These are phyloP conservation scores for Shiraia bambusicola DNA, from an alignment of 2,329 filamentous ascomycete species.

Conservation along the genomic window DNA sequence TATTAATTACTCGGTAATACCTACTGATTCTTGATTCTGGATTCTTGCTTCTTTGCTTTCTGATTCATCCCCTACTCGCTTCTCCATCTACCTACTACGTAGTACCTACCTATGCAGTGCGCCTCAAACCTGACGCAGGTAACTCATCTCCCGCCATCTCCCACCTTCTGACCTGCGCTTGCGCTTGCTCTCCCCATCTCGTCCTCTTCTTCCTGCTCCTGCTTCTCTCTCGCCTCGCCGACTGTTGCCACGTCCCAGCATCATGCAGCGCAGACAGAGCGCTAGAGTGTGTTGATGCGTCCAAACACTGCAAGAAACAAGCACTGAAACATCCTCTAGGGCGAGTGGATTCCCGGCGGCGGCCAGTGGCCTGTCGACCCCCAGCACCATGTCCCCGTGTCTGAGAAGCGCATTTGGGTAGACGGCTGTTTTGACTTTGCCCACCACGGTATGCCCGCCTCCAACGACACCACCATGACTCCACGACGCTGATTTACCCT, in stretches of 20 bases:
- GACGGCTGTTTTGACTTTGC: constrained; percentile 99
- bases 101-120: too few species aligned
- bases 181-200: neutral
- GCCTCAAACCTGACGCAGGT: too few species aligned
- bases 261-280: constrained; percentile 42
- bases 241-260: constrained; percentile 9
- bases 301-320: neutral
- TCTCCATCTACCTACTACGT: too few species aligned
- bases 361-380: constrained; percentile 67
- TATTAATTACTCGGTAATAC: too few species aligned
- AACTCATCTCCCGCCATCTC: too few species aligned
- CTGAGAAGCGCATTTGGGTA: constrained; percentile 84
- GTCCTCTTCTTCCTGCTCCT: neutral
- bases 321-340: constrained; percentile 17
- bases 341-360: constrained; percentile 50
- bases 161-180: neutral
- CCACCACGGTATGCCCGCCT: constrained; percentile 70
- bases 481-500: constrained; percentile 15
- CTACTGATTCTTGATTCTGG: too few species aligned
- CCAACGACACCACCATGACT: neutral
- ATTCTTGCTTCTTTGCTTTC: too few species aligned
- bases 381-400: constrained; percentile 59
- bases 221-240: constrained; percentile 1
- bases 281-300: constrained; percentile 28
- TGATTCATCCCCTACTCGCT: too few species aligned